These are phyloP conservation scores for Kwoniella mangroviensis DNA, from an alignment of 768 basidiomycete species.

Conservation along the genomic window DNA sequence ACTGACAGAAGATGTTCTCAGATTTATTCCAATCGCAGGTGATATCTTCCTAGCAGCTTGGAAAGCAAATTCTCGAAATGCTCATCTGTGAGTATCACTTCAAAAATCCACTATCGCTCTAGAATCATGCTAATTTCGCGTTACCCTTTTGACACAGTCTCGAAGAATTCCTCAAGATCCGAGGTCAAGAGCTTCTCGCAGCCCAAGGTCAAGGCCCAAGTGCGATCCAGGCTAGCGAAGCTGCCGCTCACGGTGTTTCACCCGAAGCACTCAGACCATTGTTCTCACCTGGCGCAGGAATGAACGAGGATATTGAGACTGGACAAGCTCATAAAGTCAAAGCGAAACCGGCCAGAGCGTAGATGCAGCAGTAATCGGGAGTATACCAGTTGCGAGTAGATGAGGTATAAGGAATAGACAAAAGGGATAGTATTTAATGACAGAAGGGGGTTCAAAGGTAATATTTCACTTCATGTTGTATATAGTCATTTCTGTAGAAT, in stretches of 20 bases:
- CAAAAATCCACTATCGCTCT: background rate
- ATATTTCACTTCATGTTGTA: conserved; percentile 11
- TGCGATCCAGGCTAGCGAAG: conserved; percentile 24
- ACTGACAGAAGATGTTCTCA: conserved; percentile 4
- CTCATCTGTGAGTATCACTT: conserved; percentile 61
- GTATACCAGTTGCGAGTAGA: background rate
- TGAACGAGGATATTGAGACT: conserved; percentile 21
- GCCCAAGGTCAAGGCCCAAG: conserved; percentile 40
- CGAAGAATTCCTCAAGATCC: conserved; percentile 78
- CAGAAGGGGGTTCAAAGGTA: background rate
- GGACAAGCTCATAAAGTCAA: background rate
- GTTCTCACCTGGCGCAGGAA: conserved; percentile 29
- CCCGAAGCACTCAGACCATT: conserved; percentile 23
- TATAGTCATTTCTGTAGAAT: background rate
- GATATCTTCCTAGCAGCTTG: conserved; percentile 75
- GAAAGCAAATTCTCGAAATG: conserved; percentile 90
- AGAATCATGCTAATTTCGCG: too few species aligned
- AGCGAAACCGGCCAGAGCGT: conserved; percentile 1
- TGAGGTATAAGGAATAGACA: background rate
- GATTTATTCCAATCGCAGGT: conserved; percentile 71
- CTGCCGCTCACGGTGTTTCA: conserved; percentile 28
- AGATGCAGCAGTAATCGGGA: background rate
- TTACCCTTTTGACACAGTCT: conserved; percentile 57
- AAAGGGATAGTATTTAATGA: background rate
- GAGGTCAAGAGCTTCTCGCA: conserved; percentile 72